Percentiles rank a stretch among this genome's conserved stretches.
Evolutionary conservation across 2,329 filamentous ascomycete genomes (phyloP).

Genomic region (Aspergillus puulaauensis): DNA sequence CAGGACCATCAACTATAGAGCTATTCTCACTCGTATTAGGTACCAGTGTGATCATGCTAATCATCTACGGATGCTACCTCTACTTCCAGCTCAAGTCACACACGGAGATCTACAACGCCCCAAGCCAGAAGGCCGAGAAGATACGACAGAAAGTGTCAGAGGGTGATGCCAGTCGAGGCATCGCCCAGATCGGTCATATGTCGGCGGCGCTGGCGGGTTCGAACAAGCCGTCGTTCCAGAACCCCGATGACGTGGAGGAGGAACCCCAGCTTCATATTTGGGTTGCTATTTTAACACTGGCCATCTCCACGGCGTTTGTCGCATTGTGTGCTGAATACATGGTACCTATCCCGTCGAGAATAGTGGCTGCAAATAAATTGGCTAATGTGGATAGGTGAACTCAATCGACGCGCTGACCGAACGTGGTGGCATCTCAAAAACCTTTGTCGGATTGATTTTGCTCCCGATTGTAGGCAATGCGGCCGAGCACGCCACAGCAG

Average conservation of each 20-base stretch:
- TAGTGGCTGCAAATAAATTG: neutral
- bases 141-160: slow-evolving; percentile 46
- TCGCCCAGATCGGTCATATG: slow-evolving; percentile 56
- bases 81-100: slow-evolving; percentile 92
- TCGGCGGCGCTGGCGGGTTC: slow-evolving; percentile 52
- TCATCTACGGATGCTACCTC: slow-evolving; percentile 82
- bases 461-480: slow-evolving; percentile 67
- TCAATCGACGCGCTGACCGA: slow-evolving; percentile 57
- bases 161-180: slow-evolving; percentile 50
- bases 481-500: slow-evolving; percentile 65
- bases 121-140: slow-evolving; percentile 74
- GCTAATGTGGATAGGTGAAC: slow-evolving; percentile 37
- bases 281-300: slow-evolving; percentile 71
- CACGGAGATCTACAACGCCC: slow-evolving; percentile 72
- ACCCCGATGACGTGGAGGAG: slow-evolving; percentile 70
- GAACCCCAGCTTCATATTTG: slow-evolving; percentile 70
- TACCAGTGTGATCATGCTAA: slow-evolving; percentile 73
- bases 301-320: slow-evolving; percentile 72
- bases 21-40: slow-evolving; percentile 19
- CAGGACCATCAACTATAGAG: neutral
- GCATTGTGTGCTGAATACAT: slow-evolving; percentile 72
- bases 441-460: slow-evolving; percentile 64
- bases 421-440: slow-evolving; percentile 52
- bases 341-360: slow-evolving; percentile 30
- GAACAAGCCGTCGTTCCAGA: slow-evolving; percentile 49